These are phyloP conservation scores for Crithidia mellificae DNA, from an alignment of 208 protist species.

Conservation along the genomic window DNA sequence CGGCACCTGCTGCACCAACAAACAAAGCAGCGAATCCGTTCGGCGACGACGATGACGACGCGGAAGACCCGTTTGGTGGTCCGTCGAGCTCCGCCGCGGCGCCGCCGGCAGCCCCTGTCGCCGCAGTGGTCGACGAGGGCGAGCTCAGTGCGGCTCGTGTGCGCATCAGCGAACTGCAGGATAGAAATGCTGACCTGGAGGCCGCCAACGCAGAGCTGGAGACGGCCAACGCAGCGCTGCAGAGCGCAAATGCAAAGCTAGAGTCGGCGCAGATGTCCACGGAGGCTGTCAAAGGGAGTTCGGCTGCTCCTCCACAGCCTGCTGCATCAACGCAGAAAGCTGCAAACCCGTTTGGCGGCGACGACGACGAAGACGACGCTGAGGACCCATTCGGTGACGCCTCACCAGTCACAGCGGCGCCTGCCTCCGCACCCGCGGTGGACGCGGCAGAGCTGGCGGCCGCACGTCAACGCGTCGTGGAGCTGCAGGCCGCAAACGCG, in stretches of 20 bases:
- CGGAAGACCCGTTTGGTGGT: background rate
- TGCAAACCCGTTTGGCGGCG: background rate
- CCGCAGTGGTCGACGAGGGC: background rate
- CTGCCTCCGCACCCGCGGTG: background rate
- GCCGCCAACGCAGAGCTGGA: slow-evolving; percentile 2
- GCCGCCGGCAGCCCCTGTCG: background rate
- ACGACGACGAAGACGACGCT: background rate
- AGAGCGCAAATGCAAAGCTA: slow-evolving; percentile 7
- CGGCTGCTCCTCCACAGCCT: background rate
- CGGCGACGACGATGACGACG: background rate
- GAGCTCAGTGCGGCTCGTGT: background rate
- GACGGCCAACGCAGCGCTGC: slow-evolving; percentile 7
- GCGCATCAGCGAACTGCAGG: background rate
- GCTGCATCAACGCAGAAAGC: background rate
- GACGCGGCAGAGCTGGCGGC: too few species aligned
- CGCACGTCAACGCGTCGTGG: background rate
- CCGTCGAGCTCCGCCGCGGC: too few species aligned
- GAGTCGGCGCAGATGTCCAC: slow-evolving; percentile 7
- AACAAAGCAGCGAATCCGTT: background rate
- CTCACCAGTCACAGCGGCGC: background rate
- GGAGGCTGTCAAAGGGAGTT: too few species aligned
- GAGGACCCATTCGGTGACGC: background rate
- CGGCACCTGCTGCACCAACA: background rate
- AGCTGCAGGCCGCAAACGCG: background rate
- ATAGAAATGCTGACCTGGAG: background rate